A percentile compares a stretch with the other conserved stretches of the same genome.
Conservation (phyloP, 768 basidiomycete species). For the Mycena alexandri region DNA sequence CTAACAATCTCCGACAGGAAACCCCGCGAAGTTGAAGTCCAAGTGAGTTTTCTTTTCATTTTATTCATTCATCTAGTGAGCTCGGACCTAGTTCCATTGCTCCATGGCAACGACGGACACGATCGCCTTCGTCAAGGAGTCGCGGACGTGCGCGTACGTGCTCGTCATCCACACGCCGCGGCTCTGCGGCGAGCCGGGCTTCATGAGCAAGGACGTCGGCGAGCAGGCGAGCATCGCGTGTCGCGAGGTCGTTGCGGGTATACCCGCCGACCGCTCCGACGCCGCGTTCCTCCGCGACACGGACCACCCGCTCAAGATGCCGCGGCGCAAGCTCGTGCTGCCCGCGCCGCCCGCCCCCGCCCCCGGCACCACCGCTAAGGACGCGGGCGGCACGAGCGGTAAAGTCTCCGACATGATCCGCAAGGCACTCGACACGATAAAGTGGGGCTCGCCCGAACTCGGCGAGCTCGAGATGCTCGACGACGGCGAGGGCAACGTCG, state of each 20-base stretch:
- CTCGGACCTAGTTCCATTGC: slow-evolving; percentile 83
- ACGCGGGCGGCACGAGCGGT: slow-evolving; percentile 36
- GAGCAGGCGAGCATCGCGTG: slow-evolving; percentile 83
- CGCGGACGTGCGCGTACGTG: slow-evolving; percentile 94
- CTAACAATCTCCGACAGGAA: slow-evolving; percentile 44
- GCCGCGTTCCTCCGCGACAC: slow-evolving; percentile 56
- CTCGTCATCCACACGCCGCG: slow-evolving; percentile 95
- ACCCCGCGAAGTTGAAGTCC: slow-evolving; percentile 93
- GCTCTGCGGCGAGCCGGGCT: slow-evolving; percentile 93
- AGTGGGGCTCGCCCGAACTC: slow-evolving; percentile 51
- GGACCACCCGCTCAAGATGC: slow-evolving; percentile 68
- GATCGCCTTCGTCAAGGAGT: slow-evolving; percentile 92
- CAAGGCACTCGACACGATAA: slow-evolving; percentile 55
- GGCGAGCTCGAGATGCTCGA: slow-evolving; percentile 57
- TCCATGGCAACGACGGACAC: slow-evolving; percentile 94
- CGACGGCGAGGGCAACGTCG: slow-evolving; percentile 56
- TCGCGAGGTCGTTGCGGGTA: slow-evolving; percentile 74
- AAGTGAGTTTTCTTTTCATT: slow-evolving; percentile 63
- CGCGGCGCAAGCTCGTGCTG: slow-evolving; percentile 63
- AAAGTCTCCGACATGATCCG: slow-evolving; percentile 52
- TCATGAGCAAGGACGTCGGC: slow-evolving; percentile 75
- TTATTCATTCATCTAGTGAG: not conserved
- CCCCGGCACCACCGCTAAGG: not conserved
- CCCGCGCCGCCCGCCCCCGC: slow-evolving; percentile 49
- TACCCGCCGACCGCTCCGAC: slow-evolving; percentile 45